phyloP scores from a whole-genome alignment of 108 stramenopile genomes.

The Pseudonitzschia multiseries region DNA sequence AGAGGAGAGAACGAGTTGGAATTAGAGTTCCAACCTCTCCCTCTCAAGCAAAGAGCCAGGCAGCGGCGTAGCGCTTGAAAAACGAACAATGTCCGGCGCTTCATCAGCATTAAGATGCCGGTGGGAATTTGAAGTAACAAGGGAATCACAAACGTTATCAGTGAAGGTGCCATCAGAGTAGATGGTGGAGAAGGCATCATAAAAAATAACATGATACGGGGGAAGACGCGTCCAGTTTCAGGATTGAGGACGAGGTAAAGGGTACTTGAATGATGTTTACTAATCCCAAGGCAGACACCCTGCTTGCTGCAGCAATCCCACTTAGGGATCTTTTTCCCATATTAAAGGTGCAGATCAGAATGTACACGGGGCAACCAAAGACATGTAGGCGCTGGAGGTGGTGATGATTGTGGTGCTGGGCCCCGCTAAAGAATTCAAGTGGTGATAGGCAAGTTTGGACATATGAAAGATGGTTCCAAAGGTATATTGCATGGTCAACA shows the following conservation, averaged over 20 bases:
- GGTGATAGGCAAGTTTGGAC: slow-evolving; percentile 27
- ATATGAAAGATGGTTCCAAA: slow-evolving; percentile 41
- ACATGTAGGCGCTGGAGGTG: slow-evolving; percentile 17
- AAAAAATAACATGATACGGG: slow-evolving; percentile 49
- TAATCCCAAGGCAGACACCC: slow-evolving; percentile 42
- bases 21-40: too few species aligned
- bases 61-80: too few species aligned
- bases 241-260: slow-evolving; percentile 42
- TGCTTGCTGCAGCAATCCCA: slow-evolving; percentile 35
- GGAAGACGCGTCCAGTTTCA: slow-evolving; percentile 30
- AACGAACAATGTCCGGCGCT: not conserved
- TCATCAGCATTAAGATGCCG: not conserved
- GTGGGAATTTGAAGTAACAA: not conserved
- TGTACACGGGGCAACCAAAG: slow-evolving; percentile 49
- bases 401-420: not conserved
- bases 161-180: not conserved
- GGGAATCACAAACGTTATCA: not conserved
- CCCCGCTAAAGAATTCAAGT: not conserved
- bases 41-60: too few species aligned
- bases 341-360: slow-evolving; percentile 38
- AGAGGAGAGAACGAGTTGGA: too few species aligned
- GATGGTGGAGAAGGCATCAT: slow-evolving; percentile 36
- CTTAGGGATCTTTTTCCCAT: slow-evolving; percentile 39
- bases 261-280: slow-evolving; percentile 29
- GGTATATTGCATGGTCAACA: slow-evolving; percentile 39